Base-by-base conservation (phyloP, 2,329 filamentous ascomycete genomes). In the Pestalotiopsis sp. region DNA sequence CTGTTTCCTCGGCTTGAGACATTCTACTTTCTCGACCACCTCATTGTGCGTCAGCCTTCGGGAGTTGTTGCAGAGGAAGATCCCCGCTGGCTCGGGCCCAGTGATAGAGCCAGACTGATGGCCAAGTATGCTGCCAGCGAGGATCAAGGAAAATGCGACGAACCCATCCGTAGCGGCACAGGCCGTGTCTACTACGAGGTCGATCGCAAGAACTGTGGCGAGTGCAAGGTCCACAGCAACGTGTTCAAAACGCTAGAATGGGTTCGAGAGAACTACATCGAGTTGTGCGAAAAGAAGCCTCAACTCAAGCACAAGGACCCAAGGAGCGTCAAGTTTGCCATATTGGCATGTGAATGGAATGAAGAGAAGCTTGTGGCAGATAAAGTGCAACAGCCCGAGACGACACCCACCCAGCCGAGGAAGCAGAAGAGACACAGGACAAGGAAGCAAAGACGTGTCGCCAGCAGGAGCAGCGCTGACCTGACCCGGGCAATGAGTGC, bases 1-100 rank as follows among this genome's bases (percentile, higher is more conserved):
- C 75, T 82, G 11, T 79, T 82, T 69, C 73, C 82, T 14, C 82
- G 80, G 14, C 75, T 85, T 5, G 79, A 84, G 68, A 75, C 79
- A 1, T 83, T 85, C 58, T 84, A 82, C 69, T 81, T 85, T 60
- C 74, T 85, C 25, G 83, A 85, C 70, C 83, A 82, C 65, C 75
- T 82, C 5, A 80, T 82, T 3, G 69, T 82, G 11, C 78, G 78
- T 6, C 79, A 77, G 62, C 36, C 66, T 70, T 36, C 59, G 13
- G 14, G 56, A 66, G 27, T 52, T 63, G 14, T 38, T 62, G 23
- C 36, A 65, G 45, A 70, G 66, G 45, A 62, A 66, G 63, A 60
- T 38, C 13, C 27, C 3, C 11, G 20, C 25, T 60, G 31, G 60
- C 7, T 56, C 11, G 20, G 59, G 61, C 58, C 72, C 72, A 49